Evolutionary conservation across 1,284 basidiomycete genomes (phyloP), one percentile per base, ranked within the genome.

Genomic region (Puccinia hordei): DNA sequence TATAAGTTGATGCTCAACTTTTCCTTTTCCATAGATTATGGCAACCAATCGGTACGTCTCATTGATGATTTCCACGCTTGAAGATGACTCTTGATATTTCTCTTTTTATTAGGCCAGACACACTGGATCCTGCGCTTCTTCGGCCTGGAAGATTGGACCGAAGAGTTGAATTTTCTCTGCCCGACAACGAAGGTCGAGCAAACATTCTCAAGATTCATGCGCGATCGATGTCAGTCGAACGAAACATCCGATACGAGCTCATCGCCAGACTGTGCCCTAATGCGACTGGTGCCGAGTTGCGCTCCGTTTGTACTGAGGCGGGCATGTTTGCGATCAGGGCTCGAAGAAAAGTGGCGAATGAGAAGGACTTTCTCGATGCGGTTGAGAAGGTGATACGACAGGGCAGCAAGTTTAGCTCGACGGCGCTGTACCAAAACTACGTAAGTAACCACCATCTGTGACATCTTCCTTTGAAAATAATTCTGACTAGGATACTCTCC

Each of bases 281-380:
- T 86, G 95, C 96, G 1, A 98, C 97, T 2, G 97, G 97, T 83
- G 97, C 97, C 33, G 97, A 99, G 87, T 87, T 99, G 81, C 91
- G 95, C 74, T 95, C 93, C 35, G 96, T 99, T 12, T 95, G 95
- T 12, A 99, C 97, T 22, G 97, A 98, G 89, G 97, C 97, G 49
- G 97, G 97, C 59, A 99, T 99, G 97, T 99, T 98, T 87, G 96
- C 97, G 0, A 99, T 99, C 84, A 92, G 97, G 81, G 93, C 95
- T 78, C 89, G 97, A 83, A 90, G 97, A 86, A 98, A 99, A 87
- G 94, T 99, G 9, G 95, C 96, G 0, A 95, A 94, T 5, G 97
- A 99, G 86, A 91, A 94, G 81, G 97, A 99, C 87, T 99, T 98
- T 88, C 87, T 99, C 84, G 94, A 98, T 85, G 93, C 95, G 6